Conservation (phyloP, 495 filamentous ascomycete genomes). For the Xylaria nigripes region DNA sequence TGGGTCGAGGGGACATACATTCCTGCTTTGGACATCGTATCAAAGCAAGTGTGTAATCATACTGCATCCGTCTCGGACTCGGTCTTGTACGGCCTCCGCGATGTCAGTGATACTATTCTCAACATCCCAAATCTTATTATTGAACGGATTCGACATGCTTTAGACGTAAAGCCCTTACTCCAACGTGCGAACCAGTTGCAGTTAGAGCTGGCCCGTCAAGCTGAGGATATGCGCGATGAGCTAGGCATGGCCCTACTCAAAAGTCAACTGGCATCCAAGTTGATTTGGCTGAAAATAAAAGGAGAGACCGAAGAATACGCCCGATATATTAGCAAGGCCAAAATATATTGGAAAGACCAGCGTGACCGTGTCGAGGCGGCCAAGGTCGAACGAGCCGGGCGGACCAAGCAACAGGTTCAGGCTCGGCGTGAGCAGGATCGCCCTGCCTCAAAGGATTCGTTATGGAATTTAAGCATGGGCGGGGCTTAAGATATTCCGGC, state of each 20-base stretch:
- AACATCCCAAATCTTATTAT: conserved; percentile 13
- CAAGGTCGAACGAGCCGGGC: conserved; percentile 17
- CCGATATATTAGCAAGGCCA: conserved; percentile 34
- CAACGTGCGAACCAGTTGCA: conserved; percentile 15
- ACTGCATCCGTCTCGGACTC: conserved; percentile 24
- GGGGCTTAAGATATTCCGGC: neutral
- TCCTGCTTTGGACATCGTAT: conserved; percentile 24
- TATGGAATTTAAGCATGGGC: conserved; percentile 15
- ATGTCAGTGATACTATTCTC: conserved; percentile 19
- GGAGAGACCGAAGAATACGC: conserved; percentile 34
- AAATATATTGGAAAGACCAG: conserved; percentile 26
- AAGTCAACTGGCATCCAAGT: conserved; percentile 37
- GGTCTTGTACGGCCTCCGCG: conserved; percentile 17
- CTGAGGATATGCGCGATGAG: conserved; percentile 24
- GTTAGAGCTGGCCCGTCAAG: conserved; percentile 17
- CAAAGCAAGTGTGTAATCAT: conserved; percentile 27
- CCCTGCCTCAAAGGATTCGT: conserved; percentile 15
- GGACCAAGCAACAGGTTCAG: conserved; percentile 17
- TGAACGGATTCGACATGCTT: conserved; percentile 17
- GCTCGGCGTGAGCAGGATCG: conserved; percentile 17
- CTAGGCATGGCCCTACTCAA: conserved; percentile 29
- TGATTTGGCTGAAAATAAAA: conserved; percentile 40
- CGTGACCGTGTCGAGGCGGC: conserved; percentile 15
- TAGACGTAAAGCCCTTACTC: conserved; percentile 16
- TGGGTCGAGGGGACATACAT: conserved; percentile 27